phyloP scores from a whole-genome alignment of 257 asterid species.

The Plectranthus barbatus region DNA sequence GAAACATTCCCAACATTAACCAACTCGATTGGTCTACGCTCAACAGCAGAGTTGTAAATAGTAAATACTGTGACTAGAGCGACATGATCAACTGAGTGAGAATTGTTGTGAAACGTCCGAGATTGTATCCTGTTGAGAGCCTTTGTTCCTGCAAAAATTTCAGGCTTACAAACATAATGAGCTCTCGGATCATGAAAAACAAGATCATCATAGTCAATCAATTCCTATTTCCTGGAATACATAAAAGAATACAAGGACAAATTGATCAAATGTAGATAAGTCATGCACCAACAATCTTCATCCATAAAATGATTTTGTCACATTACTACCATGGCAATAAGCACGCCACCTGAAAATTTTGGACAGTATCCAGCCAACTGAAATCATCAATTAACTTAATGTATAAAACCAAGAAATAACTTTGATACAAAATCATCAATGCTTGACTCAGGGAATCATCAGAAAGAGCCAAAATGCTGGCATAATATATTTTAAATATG shows the following conservation, averaged over 20 bases:
- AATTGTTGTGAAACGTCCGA: slow-evolving; percentile 12
- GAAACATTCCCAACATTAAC: slow-evolving; percentile 66
- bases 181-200: not conserved
- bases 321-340: not conserved
- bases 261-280: not conserved
- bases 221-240: not conserved
- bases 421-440: not conserved
- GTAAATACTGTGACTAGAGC: slow-evolving; percentile 73
- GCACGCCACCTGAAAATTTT: not conserved
- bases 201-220: not conserved
- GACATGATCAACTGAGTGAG: slow-evolving; percentile 31
- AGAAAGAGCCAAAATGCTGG: not conserved
- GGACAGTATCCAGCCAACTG: not conserved
- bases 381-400: not conserved
- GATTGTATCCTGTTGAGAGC: slow-evolving; percentile 61
- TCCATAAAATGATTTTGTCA: not conserved
- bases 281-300: not conserved
- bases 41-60: slow-evolving; percentile 46
- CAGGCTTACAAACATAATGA: not conserved
- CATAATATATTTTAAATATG: not conserved
- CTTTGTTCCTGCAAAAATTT: slow-evolving; percentile 42
- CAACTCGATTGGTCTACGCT: slow-evolving; percentile 37
- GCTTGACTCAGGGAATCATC: not conserved
- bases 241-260: not conserved
- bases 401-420: not conserved